Evolutionary conservation across 306 rosid species (phyloP).

Genomic region (Pterocarpus macrocarpus): DNA sequence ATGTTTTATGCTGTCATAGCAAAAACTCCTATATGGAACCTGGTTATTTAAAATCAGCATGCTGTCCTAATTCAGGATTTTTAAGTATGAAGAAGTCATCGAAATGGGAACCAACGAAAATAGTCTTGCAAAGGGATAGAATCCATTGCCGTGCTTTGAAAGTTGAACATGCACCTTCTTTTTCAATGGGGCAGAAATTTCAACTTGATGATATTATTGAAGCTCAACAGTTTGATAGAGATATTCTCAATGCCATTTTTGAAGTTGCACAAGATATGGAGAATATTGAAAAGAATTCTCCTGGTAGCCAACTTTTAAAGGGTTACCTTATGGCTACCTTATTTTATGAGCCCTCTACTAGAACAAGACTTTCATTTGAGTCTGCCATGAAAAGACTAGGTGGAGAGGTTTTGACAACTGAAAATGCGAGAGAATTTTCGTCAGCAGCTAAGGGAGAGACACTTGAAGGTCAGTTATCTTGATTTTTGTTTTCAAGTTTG

Average conservation of each 20-base stretch:
- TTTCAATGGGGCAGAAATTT: slow-evolving; percentile 70
- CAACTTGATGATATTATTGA: slow-evolving; percentile 87
- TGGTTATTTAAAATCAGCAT: slow-evolving; percentile 36
- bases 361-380: slow-evolving; percentile 93
- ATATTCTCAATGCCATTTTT: slow-evolving; percentile 72
- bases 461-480: slow-evolving; percentile 73
- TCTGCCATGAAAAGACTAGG: slow-evolving; percentile 97
- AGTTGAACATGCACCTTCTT: slow-evolving; percentile 47
- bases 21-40: slow-evolving; percentile 43
- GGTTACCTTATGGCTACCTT: slow-evolving; percentile 96
- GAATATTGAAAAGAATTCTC: slow-evolving; percentile 73
- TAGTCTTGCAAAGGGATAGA: slow-evolving; percentile 41
- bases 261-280: slow-evolving; percentile 86
- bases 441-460: slow-evolving; percentile 97
- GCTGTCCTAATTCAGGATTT: slow-evolving; percentile 45
- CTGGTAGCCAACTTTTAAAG: slow-evolving; percentile 78
- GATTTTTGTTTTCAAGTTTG: slow-evolving; percentile 17
- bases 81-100: slow-evolving; percentile 42
- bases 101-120: slow-evolving; percentile 41
- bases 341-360: slow-evolving; percentile 92
- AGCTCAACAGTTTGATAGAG: slow-evolving; percentile 86
- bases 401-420: slow-evolving; percentile 92
- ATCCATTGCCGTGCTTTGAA: slow-evolving; percentile 54
- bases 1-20: slow-evolving; percentile 39
- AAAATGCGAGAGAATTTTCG: slow-evolving; percentile 92